Percentiles rank a stretch among this genome's conserved stretches.
Evolutionary conservation across 1,284 basidiomycete species (phyloP).

Genomic region (Marasmius oreades): DNA sequence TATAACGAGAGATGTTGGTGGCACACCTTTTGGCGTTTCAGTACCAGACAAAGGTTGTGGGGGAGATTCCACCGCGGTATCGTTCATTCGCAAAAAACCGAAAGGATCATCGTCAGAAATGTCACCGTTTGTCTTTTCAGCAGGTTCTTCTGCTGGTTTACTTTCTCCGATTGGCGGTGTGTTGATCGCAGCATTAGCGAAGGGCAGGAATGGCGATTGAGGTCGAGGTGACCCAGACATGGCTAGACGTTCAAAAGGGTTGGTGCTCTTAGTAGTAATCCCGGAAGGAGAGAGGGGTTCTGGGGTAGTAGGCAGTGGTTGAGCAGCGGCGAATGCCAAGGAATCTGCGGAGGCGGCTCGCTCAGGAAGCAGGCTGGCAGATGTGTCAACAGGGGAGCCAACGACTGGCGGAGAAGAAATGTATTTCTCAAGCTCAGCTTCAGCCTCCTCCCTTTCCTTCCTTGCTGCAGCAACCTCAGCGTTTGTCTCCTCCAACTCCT

Average conservation of each 20-base stretch:
- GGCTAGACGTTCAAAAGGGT: conserved; percentile 86
- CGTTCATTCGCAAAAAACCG: conserved; percentile 49
- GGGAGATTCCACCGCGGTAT: conserved; percentile 16
- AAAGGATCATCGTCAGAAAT: conserved; percentile 47
- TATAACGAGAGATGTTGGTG: background rate
- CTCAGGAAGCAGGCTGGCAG: conserved; percentile 22
- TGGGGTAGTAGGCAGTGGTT: conserved; percentile 70
- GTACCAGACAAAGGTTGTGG: conserved; percentile 8
- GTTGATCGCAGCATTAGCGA: conserved; percentile 36
- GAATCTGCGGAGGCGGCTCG: conserved; percentile 42
- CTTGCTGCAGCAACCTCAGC: conserved; percentile 49
- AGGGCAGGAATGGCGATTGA: conserved; percentile 51
- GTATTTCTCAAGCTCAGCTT: conserved; percentile 45
- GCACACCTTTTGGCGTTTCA: conserved; percentile 16
- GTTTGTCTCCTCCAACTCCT: conserved; percentile 67
- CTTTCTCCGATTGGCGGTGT: conserved; percentile 9
- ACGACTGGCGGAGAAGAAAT: conserved; percentile 4
- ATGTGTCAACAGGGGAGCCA: conserved; percentile 17
- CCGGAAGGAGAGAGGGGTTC: conserved; percentile 36
- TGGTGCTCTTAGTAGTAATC: conserved; percentile 71
- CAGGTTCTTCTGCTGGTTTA: conserved; percentile 6
- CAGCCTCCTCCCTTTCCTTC: conserved; percentile 56
- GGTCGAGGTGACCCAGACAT: conserved; percentile 48
- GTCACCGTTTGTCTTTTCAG: conserved; percentile 1
- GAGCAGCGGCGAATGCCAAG: conserved; percentile 57